Evolutionary conservation across 805 yeast species (phyloP), one percentile per base, ranked within the genome.

Genomic region (Metschnikowia koreensis): DNA sequence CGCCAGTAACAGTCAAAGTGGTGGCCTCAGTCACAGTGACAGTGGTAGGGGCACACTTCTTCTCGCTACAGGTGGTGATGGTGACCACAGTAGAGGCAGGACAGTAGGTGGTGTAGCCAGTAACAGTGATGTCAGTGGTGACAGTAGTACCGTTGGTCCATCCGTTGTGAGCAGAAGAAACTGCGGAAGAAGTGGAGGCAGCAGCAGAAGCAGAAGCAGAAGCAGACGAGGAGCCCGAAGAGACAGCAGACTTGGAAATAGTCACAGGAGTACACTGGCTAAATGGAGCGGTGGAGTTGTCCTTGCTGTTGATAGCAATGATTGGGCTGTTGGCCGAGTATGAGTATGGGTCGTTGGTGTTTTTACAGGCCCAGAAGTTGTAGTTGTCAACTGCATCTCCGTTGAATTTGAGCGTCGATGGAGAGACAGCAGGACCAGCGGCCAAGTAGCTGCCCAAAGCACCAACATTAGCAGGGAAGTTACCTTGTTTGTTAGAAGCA

Each of bases 1-100:
- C 59, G 46, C 68, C 73, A 43, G 74, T 64, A 44, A 70, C 61
- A 28, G 71, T 68, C 39, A 70, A 44, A 46, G 75, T 70, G 52
- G 63, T 58, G 17, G 73, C 65, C 47, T 56, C 63, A 34, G 67
- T 54, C 51, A 69, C 71, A 43, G 70, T 62, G 54, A 68, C 54
- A 16, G 44, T 22, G 8, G 59, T 52, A 42, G 68, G 66, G 16
- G 54, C 58, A 63, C 75, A 70, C 41, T 56, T 51, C 49, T 63
- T 48, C 44, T 62, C 60, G 38, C 48, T 45, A 59, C 75, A 71
- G 40, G 67, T 69, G 51, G 71, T 70, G 53, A 71, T 17, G 12
- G 51, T 48, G 15, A 43, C 27, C 11, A 38, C 12, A 27, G 51
- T 48, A 16, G 47, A 27, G 17, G 52, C 47, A 12, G 44, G 50